Percentiles rank a stretch among this genome's conserved stretches.
These are phyloP conservation scores for Colletotrichum orchidophilum DNA, from an alignment of 2,329 filamentous ascomycete genomes.

Conservation along the genomic window DNA sequence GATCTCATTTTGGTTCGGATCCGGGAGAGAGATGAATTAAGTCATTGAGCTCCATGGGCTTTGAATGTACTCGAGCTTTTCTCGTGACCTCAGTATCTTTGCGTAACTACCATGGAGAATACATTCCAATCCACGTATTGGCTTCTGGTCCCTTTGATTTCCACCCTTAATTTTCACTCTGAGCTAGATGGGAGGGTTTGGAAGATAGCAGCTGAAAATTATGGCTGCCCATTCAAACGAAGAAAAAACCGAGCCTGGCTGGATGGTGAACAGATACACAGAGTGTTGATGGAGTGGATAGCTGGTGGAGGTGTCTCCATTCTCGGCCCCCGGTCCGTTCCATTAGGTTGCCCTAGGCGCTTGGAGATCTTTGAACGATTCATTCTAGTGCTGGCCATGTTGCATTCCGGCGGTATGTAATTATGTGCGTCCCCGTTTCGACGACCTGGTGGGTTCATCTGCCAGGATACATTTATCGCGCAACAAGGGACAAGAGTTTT, in stretches of 20 bases:
- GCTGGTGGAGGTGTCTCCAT: slow-evolving; percentile 1
- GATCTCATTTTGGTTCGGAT: too few relatives aligned
- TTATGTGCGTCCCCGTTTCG: neutral
- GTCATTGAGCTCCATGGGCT: too few relatives aligned
- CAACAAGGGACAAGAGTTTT: too few relatives aligned
- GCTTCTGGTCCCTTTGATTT: too few relatives aligned
- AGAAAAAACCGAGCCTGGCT: neutral
- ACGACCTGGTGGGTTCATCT: neutral
- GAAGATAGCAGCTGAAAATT: too few relatives aligned
- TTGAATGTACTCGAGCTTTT: too few relatives aligned
- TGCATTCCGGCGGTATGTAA: neutral
- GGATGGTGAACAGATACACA: neutral
- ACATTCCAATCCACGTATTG: too few relatives aligned
- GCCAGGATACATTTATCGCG: neutral
- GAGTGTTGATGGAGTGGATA: neutral
- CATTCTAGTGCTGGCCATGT: slow-evolving; percentile 1
- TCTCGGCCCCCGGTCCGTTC: neutral
- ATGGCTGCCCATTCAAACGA: neutral
- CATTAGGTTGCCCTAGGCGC: neutral
- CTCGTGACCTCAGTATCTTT: too few relatives aligned
- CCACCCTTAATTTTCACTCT: too few relatives aligned
- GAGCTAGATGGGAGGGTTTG: too few relatives aligned
- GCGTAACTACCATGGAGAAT: too few relatives aligned
- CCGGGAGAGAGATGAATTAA: too few relatives aligned
- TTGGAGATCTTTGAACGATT: slow-evolving; percentile 7